Conservation (phyloP, 108 stramenopile species). For the Epipyxis sp. region DNA sequence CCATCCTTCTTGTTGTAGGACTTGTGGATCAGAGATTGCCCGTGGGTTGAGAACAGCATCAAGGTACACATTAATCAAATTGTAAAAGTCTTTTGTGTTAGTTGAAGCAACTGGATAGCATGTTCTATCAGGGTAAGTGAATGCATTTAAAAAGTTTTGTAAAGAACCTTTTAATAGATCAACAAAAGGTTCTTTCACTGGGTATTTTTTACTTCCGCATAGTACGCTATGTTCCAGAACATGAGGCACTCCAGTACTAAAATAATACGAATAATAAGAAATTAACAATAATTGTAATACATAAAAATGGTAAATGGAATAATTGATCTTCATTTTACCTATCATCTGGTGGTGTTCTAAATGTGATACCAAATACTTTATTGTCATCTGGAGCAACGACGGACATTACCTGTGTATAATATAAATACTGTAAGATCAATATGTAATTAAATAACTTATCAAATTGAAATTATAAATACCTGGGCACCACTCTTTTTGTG, state of each 20-base stretch:
- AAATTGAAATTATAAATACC: no score
- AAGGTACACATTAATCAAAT: conserved; percentile 94
- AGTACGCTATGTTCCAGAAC: conserved; percentile 97
- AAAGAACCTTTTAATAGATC: conserved; percentile 86
- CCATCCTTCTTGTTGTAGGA: conserved; percentile 92
- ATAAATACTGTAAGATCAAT: no score
- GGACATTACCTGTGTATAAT: no score
- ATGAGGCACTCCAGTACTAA: conserved; percentile 88
- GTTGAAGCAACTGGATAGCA: conserved; percentile 75
- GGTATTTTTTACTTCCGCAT: conserved; percentile 91
- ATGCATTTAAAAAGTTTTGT: conserved; percentile 98
- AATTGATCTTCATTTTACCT: conserved; percentile 34
- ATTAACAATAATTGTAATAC: no score
- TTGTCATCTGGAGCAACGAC: conserved; percentile 15
- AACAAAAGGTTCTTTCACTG: conserved; percentile 95
- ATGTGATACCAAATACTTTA: conserved; percentile 88
- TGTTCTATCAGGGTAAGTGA: conserved; percentile 97
- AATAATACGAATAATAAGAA: no score
- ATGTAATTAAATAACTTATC: no score
- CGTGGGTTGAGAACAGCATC: conserved; percentile 94
- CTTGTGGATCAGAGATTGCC: conserved; percentile 78
- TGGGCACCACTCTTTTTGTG: conserved; percentile 19
- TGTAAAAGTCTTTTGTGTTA: conserved; percentile 78
- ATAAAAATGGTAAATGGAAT: no score
- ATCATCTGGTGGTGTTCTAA: conserved; percentile 91